phyloP scores from a whole-genome alignment of 164 flowering plant genomes.

The Umbellularia californica region DNA sequence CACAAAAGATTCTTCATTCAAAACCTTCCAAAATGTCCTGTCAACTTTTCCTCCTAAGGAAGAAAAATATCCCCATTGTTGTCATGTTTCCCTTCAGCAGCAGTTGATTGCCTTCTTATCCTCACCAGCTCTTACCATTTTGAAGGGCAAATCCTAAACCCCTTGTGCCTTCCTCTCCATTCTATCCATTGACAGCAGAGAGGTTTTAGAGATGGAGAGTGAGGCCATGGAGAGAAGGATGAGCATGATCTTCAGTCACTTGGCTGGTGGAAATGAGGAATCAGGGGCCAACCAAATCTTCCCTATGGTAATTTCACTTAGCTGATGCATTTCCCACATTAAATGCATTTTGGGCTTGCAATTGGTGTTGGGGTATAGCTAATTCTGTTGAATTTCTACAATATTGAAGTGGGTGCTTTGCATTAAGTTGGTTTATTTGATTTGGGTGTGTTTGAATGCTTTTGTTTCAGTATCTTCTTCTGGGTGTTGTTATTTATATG shows the following conservation, averaged over 20 bases:
- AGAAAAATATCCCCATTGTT: background rate
- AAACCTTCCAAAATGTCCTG: background rate
- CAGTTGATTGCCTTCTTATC: background rate
- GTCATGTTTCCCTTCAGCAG: no score
- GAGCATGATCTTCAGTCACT: constrained; percentile 18
- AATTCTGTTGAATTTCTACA: background rate
- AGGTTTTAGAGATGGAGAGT: constrained; percentile 13
- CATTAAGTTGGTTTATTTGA: background rate
- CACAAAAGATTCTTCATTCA: background rate
- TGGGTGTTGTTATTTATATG: background rate
- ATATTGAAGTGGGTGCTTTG: background rate
- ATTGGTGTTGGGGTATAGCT: background rate
- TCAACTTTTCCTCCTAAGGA: background rate
- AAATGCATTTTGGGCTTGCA: background rate
- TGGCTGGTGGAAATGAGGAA: constrained; percentile 14
- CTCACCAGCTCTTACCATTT: background rate
- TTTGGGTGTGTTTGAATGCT: background rate
- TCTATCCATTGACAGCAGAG: background rate
- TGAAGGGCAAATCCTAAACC: background rate
- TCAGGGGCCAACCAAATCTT: constrained; percentile 21
- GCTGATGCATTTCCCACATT: no score
- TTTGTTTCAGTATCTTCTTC: background rate
- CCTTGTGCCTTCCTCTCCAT: no score
- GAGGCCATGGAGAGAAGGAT: constrained; percentile 17
- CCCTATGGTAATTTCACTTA: constrained; percentile 29